Evolutionary conservation across 768 basidiomycete genomes (phyloP).

Genomic region (Suillus discolor): DNA sequence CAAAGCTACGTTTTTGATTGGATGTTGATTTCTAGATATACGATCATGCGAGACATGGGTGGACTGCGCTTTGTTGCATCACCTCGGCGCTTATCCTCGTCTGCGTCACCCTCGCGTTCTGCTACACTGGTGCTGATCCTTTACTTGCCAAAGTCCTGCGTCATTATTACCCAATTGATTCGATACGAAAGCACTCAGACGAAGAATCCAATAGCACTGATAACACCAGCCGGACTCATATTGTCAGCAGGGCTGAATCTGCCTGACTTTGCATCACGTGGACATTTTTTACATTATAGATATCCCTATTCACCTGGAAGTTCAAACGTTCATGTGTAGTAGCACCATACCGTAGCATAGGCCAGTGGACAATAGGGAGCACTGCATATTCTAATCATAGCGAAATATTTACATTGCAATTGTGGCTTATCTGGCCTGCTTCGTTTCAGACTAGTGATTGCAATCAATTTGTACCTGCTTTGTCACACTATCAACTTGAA

Average conservation of each 20-base stretch:
- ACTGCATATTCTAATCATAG: neutral
- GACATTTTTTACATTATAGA: neutral
- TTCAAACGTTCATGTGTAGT: constrained; percentile 4
- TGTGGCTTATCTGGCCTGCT: neutral
- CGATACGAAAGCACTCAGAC: neutral
- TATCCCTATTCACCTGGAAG: constrained; percentile 10
- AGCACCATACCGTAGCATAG: constrained; percentile 10
- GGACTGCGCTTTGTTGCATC: constrained; percentile 59
- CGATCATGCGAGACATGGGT: constrained; percentile 55
- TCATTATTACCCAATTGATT: constrained; percentile 12
- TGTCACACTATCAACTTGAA: neutral
- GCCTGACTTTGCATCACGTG: neutral
- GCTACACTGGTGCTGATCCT: constrained; percentile 53
- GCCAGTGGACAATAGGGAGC: constrained; percentile 1
- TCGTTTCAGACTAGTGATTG: neutral
- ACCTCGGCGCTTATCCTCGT: constrained; percentile 44
- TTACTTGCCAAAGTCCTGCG: constrained; percentile 33
- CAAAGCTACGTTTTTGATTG: constrained; percentile 6
- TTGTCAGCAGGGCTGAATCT: neutral
- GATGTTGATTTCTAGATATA: constrained; percentile 50
- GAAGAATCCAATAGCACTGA: neutral
- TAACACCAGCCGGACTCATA: neutral
- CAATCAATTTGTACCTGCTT: constrained; percentile 1
- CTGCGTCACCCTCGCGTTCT: constrained; percentile 41
- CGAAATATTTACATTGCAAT: neutral